A percentile compares a stretch with the other conserved stretches of the same genome.
Conservation (phyloP, 805 yeast genomes). For the Yamadazyma kitorensis region DNA sequence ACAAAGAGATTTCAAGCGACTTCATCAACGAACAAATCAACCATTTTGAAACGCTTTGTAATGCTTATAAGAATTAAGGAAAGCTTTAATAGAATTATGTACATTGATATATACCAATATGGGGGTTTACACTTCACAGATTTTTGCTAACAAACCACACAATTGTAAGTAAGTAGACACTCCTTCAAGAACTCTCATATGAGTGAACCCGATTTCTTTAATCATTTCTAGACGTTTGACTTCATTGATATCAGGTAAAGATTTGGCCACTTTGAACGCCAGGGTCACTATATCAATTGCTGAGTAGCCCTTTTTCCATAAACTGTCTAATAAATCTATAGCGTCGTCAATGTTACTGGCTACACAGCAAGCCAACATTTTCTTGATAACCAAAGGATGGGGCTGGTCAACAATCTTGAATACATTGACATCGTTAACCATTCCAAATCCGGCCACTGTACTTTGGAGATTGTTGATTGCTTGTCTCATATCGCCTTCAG, state of each 20-base stretch:
- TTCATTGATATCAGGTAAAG: slow-evolving; percentile 67
- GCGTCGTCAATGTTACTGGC: slow-evolving; percentile 59
- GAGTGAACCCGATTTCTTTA: slow-evolving; percentile 84
- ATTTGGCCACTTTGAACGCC: slow-evolving; percentile 83
- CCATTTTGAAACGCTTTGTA: slow-evolving; percentile 39
- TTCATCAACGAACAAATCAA: slow-evolving; percentile 34
- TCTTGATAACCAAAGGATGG: slow-evolving; percentile 81
- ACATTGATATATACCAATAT: not conserved
- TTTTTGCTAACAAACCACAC: slow-evolving; percentile 73
- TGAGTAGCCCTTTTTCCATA: slow-evolving; percentile 90
- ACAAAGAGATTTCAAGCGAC: slow-evolving; percentile 17
- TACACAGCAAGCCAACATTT: slow-evolving; percentile 48
- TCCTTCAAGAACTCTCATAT: slow-evolving; percentile 91
- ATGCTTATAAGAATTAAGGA: slow-evolving; percentile 29
- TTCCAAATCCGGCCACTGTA: slow-evolving; percentile 89
- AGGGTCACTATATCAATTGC: slow-evolving; percentile 92
- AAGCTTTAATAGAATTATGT: not conserved
- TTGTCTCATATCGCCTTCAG: slow-evolving; percentile 99
- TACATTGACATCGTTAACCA: slow-evolving; percentile 89
- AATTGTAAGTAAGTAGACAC: slow-evolving; percentile 84
- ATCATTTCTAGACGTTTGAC: slow-evolving; percentile 69
- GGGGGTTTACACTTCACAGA: slow-evolving; percentile 26
- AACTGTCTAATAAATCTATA: slow-evolving; percentile 55
- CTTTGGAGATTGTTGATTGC: slow-evolving; percentile 93
- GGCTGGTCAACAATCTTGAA: slow-evolving; percentile 96